phyloP scores from a whole-genome alignment of 495 filamentous ascomycete genomes.

The Penicillium roqueforti region DNA sequence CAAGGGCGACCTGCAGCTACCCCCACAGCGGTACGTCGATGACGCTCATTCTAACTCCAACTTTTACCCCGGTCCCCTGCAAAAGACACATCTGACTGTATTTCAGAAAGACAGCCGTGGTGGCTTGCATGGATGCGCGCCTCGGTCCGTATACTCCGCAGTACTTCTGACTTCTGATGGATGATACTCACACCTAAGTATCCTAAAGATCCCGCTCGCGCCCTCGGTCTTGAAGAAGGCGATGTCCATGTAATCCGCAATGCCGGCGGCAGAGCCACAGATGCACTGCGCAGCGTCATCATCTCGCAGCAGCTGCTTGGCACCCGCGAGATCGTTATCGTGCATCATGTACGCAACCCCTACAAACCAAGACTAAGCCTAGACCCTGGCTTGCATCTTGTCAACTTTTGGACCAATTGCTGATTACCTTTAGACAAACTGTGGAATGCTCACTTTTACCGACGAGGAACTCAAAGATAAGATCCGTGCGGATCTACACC shows the following conservation, averaged over 20 bases:
- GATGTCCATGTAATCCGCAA: constrained; percentile 84
- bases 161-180: background rate
- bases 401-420: background rate
- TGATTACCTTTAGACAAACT: constrained; percentile 43
- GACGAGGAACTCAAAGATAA: constrained; percentile 57
- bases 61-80: background rate
- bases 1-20: constrained; percentile 62
- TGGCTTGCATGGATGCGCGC: constrained; percentile 85
- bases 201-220: constrained; percentile 54
- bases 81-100: background rate
- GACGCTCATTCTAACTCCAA: constrained; percentile 18
- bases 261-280: constrained; percentile 59
- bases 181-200: background rate
- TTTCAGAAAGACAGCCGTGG: constrained; percentile 34
- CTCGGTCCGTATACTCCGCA: constrained; percentile 40
- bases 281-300: constrained; percentile 68
- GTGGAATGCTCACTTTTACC: constrained; percentile 77
- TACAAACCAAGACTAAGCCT: background rate
- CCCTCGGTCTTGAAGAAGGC: constrained; percentile 70
- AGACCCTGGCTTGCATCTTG: background rate
- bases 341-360: constrained; percentile 58
- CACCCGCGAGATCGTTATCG: constrained; percentile 69
- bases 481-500: constrained; percentile 55
- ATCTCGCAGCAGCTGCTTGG: constrained; percentile 80
- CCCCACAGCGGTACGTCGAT: constrained; percentile 58